A percentile compares a stretch with the other conserved stretches of the same genome.
phyloP scores from a whole-genome alignment of 179 eudicot species.

The Drosera spatulata region DNA sequence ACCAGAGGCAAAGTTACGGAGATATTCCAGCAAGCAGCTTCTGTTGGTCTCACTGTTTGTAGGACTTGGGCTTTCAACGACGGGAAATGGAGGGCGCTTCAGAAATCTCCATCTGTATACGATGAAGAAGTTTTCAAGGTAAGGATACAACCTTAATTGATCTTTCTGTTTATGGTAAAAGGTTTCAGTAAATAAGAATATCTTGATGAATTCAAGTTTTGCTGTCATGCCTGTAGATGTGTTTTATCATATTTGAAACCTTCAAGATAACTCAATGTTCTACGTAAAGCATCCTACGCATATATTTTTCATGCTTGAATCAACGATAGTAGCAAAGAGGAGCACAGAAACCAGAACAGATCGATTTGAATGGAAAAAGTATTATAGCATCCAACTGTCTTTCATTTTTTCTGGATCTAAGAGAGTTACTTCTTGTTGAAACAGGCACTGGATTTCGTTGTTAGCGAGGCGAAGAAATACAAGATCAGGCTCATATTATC shows the following conservation, averaged over 20 bases:
- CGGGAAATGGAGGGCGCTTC: constrained; percentile 80
- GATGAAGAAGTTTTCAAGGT: constrained; percentile 93
- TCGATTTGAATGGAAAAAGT: too few relatives aligned
- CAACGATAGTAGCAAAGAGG: too few relatives aligned
- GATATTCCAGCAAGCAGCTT: constrained; percentile 58
- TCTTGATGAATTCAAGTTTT: too few relatives aligned
- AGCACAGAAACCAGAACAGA: too few relatives aligned
- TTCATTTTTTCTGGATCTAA: neutral
- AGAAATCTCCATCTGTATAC: constrained; percentile 70
- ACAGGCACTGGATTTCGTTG: constrained; percentile 89
- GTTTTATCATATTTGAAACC: too few relatives aligned
- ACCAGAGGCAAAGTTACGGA: constrained; percentile 61
- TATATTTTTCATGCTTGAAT: too few relatives aligned
- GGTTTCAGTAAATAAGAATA: too few relatives aligned
- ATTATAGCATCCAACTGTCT: too few relatives aligned
- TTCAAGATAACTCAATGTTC: too few relatives aligned
- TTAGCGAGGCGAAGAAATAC: constrained; percentile 75
- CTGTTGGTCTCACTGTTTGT: constrained; percentile 69
- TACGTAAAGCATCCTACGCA: too few relatives aligned
- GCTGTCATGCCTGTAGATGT: too few relatives aligned
- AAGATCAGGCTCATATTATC: constrained; percentile 73
- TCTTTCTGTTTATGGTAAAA: neutral
- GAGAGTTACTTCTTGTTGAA: neutral
- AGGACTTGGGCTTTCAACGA: constrained; percentile 98
- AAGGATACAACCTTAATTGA: neutral